Conservation (phyloP, 305 asterid genomes). For the Fraxinus velutina region DNA sequence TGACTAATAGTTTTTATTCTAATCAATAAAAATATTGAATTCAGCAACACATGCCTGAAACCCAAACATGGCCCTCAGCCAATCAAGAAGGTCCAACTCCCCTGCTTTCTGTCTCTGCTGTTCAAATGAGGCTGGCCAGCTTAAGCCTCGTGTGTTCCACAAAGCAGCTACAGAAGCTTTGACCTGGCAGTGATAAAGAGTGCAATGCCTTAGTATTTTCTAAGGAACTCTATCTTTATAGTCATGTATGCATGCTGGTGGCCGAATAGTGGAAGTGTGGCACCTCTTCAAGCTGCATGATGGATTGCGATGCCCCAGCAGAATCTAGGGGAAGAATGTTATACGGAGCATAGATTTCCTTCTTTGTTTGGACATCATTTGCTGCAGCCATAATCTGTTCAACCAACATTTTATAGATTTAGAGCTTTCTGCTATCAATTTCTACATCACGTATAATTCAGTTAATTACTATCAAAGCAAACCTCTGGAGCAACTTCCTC, state of each 20-base stretch:
- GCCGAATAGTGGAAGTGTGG: constrained; percentile 21
- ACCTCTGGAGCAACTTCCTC: constrained; percentile 84
- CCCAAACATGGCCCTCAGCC: constrained; percentile 97
- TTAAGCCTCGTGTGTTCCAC: constrained; percentile 60
- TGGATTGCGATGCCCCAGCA: constrained; percentile 89
- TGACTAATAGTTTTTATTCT: constrained; percentile 17
- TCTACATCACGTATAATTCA: not conserved
- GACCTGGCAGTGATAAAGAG: constrained; percentile 44
- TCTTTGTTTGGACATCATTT: constrained; percentile 45
- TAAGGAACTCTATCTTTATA: constrained; percentile 10
- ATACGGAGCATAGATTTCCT: constrained; percentile 45
- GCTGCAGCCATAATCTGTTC: constrained; percentile 49
- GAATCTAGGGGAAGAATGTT: constrained; percentile 96
- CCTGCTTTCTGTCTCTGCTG: constrained; percentile 71
- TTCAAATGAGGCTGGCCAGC: constrained; percentile 86
- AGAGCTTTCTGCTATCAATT: constrained; percentile 19
- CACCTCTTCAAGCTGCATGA: constrained; percentile 99
- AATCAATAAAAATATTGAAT: constrained; percentile 23
- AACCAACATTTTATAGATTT: constrained; percentile 11
- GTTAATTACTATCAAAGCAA: constrained; percentile 20
- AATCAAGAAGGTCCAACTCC: constrained; percentile 92
- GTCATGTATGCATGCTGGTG: constrained; percentile 18
- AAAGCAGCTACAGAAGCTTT: constrained; percentile 87
- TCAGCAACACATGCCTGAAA: constrained; percentile 73
- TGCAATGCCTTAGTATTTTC: constrained; percentile 11